Conservation (phyloP, 495 filamentous ascomycete genomes). For the Xylaria castorea region DNA sequence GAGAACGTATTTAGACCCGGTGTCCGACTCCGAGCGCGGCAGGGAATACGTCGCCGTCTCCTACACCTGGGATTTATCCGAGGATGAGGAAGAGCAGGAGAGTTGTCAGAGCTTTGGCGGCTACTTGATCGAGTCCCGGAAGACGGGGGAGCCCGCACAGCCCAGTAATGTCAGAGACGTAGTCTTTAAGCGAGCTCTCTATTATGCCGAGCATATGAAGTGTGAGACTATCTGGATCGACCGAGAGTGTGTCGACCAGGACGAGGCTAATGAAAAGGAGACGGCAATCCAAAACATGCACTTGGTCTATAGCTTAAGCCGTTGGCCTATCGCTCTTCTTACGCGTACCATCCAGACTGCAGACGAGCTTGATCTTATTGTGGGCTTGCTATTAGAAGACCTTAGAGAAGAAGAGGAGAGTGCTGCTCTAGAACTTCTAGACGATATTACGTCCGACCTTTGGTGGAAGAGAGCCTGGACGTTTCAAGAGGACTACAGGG, state of each 20-base stretch:
- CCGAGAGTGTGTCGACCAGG: slow-evolving; percentile 50
- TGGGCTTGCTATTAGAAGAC: slow-evolving; percentile 30
- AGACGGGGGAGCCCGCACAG: slow-evolving; percentile 32
- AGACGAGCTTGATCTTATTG: slow-evolving; percentile 38
- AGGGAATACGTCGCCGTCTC: slow-evolving; percentile 42
- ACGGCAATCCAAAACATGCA: slow-evolving; percentile 51
- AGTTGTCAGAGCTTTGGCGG: slow-evolving; percentile 18
- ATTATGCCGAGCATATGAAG: slow-evolving; percentile 34
- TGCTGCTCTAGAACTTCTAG: slow-evolving; percentile 35
- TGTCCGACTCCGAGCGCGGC: slow-evolving; percentile 24
- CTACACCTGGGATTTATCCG: slow-evolving; percentile 40
- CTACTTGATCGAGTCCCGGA: slow-evolving; percentile 36
- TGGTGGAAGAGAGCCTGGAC: slow-evolving; percentile 46
- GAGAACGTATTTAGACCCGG: slow-evolving; percentile 34
- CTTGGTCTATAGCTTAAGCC: slow-evolving; percentile 45
- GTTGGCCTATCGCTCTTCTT: slow-evolving; percentile 42
- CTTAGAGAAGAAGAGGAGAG: slow-evolving; percentile 32
- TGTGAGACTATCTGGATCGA: slow-evolving; percentile 52
- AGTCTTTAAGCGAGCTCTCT: slow-evolving; percentile 36
- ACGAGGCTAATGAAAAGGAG: slow-evolving; percentile 42
- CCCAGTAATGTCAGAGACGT: slow-evolving; percentile 35
- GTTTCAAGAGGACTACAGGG: slow-evolving; percentile 44
- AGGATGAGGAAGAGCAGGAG: slow-evolving; percentile 32
- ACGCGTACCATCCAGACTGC: slow-evolving; percentile 33
- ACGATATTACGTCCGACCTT: slow-evolving; percentile 37